Conservation (phyloP, 176 grass and related monocot genomes). For the Otatea glauca region DNA sequence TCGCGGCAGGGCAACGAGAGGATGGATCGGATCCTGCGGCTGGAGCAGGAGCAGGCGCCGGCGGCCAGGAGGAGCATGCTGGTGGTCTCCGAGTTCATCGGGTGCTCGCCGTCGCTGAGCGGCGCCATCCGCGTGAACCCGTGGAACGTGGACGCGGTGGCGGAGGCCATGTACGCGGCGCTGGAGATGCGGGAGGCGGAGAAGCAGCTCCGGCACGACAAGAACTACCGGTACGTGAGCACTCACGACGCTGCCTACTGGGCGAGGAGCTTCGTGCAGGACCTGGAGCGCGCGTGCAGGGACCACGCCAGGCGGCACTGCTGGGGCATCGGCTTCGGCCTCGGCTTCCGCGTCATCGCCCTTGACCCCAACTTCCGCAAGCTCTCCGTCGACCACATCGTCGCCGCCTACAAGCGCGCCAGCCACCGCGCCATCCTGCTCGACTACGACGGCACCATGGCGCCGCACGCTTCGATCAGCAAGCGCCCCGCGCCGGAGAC, state of each 20-base stretch:
- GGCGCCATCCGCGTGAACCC: slow-evolving; percentile 65
- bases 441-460: slow-evolving; percentile 63
- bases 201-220: slow-evolving; percentile 59
- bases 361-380: slow-evolving; percentile 59
- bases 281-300: slow-evolving; percentile 51
- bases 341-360: slow-evolving; percentile 53
- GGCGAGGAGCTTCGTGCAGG: slow-evolving; percentile 60
- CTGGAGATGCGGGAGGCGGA: slow-evolving; percentile 43
- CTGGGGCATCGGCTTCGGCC: slow-evolving; percentile 61
- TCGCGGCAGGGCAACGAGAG: slow-evolving; percentile 45
- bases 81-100: slow-evolving; percentile 64
- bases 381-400: slow-evolving; percentile 54
- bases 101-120: slow-evolving; percentile 68
- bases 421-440: slow-evolving; percentile 57
- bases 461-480: slow-evolving; percentile 53
- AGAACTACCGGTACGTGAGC: slow-evolving; percentile 60
- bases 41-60: background rate
- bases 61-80: slow-evolving; percentile 53
- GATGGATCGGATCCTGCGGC: slow-evolving; percentile 41
- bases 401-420: slow-evolving; percentile 50
- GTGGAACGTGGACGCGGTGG: slow-evolving; percentile 66
- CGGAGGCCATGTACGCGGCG: slow-evolving; percentile 56
- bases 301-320: slow-evolving; percentile 50
- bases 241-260: slow-evolving; percentile 66
- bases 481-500: slow-evolving; percentile 49